phyloP scores from a whole-genome alignment of 2,329 filamentous ascomycete species.

The Dactylellina drechsleri region DNA sequence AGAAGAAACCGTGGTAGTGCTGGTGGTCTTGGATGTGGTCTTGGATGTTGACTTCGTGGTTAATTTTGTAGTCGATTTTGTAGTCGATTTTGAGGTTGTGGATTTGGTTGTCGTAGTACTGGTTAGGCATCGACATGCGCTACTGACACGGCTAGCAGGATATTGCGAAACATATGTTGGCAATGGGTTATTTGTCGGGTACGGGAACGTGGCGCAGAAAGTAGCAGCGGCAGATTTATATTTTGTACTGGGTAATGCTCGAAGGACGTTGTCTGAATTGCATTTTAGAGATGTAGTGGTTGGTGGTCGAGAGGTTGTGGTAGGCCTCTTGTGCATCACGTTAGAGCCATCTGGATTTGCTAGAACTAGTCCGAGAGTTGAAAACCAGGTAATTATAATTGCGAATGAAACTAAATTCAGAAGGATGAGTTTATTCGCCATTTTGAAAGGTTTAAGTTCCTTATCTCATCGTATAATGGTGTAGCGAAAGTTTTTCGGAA shows the following conservation, averaged over 20 bases:
- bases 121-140: slow-evolving; percentile 3
- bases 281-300: slow-evolving; percentile 14
- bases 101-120: not conserved
- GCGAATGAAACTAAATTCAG: not conserved
- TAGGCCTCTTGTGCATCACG: not conserved
- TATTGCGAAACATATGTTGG: slow-evolving; percentile 2
- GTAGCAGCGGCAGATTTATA: not conserved
- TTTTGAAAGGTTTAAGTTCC: too few species aligned
- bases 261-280: slow-evolving; percentile 20
- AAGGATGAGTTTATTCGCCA: not conserved
- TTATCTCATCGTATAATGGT: too few species aligned
- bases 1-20: not conserved
- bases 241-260: not conserved
- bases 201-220: slow-evolving; percentile 17
- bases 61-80: not conserved
- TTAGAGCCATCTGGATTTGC: not conserved
- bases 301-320: not conserved
- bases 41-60: not conserved
- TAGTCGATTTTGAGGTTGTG: not conserved
- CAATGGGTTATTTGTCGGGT: not conserved
- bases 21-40: slow-evolving; percentile 6
- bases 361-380: not conserved
- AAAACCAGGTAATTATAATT: not conserved
- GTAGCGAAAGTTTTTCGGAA: too few species aligned
- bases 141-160: slow-evolving; percentile 1